Conservation (phyloP, 768 basidiomycete species). For the Leccinum disarticulatum region DNA sequence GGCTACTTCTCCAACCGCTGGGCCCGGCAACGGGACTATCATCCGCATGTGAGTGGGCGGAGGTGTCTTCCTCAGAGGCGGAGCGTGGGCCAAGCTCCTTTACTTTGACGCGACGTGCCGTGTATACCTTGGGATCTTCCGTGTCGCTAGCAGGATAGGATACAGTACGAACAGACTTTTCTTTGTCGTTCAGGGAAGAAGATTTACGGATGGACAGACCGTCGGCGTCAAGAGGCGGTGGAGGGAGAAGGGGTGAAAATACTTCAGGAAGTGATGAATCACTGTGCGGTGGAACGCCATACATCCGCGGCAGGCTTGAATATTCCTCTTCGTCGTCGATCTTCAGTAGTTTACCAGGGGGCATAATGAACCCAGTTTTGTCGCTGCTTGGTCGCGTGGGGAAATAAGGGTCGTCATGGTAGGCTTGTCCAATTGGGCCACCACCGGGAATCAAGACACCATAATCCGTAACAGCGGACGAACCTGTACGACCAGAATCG, state of each 20-base stretch:
- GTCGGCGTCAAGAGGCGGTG: conserved; percentile 38
- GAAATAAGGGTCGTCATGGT: conserved; percentile 22
- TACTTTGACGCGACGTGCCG: conserved; percentile 41
- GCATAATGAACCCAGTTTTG: conserved; percentile 35
- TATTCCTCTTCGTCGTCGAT: conserved; percentile 36
- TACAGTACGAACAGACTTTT: conserved; percentile 33
- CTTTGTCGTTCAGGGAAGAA: conserved; percentile 31
- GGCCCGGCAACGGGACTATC: conserved; percentile 27
- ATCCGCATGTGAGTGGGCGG: conserved; percentile 13
- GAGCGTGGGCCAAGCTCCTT: conserved; percentile 31
- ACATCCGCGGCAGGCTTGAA: conserved; percentile 30
- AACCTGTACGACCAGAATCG: conserved; percentile 39
- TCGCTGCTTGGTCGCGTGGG: conserved; percentile 34
- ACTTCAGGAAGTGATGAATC: conserved; percentile 28
- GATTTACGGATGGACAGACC: conserved; percentile 25
- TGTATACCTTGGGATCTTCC: conserved; percentile 35
- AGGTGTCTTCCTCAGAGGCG: conserved; percentile 20
- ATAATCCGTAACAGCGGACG: conserved; percentile 40
- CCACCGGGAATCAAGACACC: conserved; percentile 32
- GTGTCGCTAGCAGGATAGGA: conserved; percentile 35
- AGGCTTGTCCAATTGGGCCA: conserved; percentile 35
- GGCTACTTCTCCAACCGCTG: conserved; percentile 32
- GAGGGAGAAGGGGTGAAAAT: conserved; percentile 39
- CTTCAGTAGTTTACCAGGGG: conserved; percentile 36
- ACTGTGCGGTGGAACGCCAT: conserved; percentile 21